These are phyloP conservation scores for Globisporangium iwayamae DNA, from an alignment of 352 stramenopile species.

Conservation along the genomic window DNA sequence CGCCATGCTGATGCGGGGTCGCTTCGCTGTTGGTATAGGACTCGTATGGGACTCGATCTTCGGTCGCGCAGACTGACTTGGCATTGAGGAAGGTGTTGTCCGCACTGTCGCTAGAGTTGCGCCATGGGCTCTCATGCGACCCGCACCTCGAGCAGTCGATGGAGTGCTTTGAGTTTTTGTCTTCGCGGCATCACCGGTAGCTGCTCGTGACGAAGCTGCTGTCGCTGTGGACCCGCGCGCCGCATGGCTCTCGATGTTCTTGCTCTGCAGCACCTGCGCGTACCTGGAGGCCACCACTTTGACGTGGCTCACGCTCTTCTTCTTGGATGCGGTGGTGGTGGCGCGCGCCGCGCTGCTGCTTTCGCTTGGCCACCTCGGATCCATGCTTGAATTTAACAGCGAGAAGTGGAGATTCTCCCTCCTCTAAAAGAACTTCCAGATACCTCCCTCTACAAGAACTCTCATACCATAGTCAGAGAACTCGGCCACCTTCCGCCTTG, in stretches of 20 bases:
- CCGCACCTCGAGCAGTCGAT: not conserved
- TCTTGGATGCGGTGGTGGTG: slow-evolving; percentile 10
- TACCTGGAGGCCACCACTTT: slow-evolving; percentile 63
- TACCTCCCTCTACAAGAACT: not conserved
- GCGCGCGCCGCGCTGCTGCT: not conserved
- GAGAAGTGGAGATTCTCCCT: not conserved
- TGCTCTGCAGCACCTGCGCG: slow-evolving; percentile 43
- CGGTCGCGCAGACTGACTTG: not conserved
- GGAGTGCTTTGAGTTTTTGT: not conserved
- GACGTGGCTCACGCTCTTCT: slow-evolving; percentile 18
- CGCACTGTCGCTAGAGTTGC: not conserved
- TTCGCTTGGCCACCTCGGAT: slow-evolving; percentile 4
- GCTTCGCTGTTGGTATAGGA: slow-evolving; percentile 4
- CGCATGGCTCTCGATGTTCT: slow-evolving; percentile 29
- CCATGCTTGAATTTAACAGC: not conserved
- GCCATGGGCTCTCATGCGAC: not conserved
- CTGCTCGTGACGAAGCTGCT: not conserved
- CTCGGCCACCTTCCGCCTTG: too few species aligned
- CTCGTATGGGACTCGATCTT: slow-evolving; percentile 7
- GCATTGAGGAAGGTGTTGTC: not conserved
- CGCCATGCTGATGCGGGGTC: not conserved
- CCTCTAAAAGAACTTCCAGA: not conserved
- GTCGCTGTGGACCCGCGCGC: not conserved
- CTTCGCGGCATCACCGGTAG: not conserved
- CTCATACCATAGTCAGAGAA: not conserved